Percentiles rank a stretch among this genome's conserved stretches.
Conservation (phyloP, 2,329 filamentous ascomycete species). For the Penicillium janthinellum region DNA sequence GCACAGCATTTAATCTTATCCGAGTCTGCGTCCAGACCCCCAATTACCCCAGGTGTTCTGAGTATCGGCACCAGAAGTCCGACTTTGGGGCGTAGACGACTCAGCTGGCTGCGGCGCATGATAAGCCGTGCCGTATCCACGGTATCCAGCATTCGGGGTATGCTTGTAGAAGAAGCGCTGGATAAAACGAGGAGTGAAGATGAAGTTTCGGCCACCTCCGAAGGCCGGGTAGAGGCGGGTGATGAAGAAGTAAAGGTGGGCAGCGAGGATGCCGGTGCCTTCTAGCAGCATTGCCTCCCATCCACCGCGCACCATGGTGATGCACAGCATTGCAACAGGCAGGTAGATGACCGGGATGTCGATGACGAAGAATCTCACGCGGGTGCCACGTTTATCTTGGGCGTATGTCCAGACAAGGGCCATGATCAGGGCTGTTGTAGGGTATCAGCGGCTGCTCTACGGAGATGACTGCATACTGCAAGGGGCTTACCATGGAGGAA, state of each 20-base stretch:
- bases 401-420: constrained; percentile 82
- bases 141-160: constrained; percentile 49
- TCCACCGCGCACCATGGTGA: constrained; percentile 71
- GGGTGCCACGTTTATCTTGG: constrained; percentile 79
- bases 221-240: constrained; percentile 86
- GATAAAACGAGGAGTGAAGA: constrained; percentile 74
- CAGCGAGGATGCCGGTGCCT: constrained; percentile 77
- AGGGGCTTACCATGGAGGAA: constrained; percentile 43
- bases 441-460: constrained; percentile 44
- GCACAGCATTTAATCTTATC: constrained; percentile 32
- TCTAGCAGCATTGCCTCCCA: constrained; percentile 62
- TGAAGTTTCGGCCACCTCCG: constrained; percentile 75
- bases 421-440: constrained; percentile 67
- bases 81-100: constrained; percentile 26
- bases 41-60: constrained; percentile 41
- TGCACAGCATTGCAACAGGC: constrained; percentile 75
- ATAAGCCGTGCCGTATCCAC: constrained; percentile 65
- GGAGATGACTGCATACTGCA: neutral
- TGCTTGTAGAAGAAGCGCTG: constrained; percentile 63
- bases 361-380: constrained; percentile 78
- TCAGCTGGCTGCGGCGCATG: constrained; percentile 33
- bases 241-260: constrained; percentile 88
- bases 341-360: constrained; percentile 79
- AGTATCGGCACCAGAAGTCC: constrained; percentile 28
- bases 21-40: constrained; percentile 46